Conservation (phyloP, 768 basidiomycete species). For the Lanmaoa pseudosensibilis region DNA sequence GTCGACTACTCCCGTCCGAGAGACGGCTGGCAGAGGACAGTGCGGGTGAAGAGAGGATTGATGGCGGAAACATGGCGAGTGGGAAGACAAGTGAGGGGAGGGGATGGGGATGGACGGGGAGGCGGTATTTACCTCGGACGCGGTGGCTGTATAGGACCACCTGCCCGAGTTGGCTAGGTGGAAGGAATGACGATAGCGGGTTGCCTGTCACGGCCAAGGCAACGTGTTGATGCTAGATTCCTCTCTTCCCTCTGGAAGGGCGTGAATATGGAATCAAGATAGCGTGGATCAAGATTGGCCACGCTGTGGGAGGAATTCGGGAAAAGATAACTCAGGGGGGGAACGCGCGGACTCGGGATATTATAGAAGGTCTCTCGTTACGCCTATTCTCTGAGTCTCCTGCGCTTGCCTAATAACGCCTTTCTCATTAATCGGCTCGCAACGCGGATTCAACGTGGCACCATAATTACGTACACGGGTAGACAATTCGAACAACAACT, state of each 20-base stretch:
- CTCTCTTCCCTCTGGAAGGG: slow-evolving; percentile 25
- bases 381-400: background rate
- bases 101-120: slow-evolving; percentile 7
- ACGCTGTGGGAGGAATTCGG: slow-evolving; percentile 18
- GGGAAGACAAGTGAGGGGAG: slow-evolving; percentile 14
- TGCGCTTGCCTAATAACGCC: background rate
- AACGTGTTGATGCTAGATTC: slow-evolving; percentile 35
- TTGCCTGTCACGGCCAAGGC: slow-evolving; percentile 33
- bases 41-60: slow-evolving; percentile 34
- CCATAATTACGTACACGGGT: slow-evolving; percentile 26
- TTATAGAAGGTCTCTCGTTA: slow-evolving; percentile 9
- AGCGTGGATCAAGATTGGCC: slow-evolving; percentile 33
- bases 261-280: slow-evolving; percentile 29
- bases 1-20: slow-evolving; percentile 38
- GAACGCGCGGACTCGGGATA: slow-evolving; percentile 14
- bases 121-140: slow-evolving; percentile 33
- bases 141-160: slow-evolving; percentile 35
- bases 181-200: slow-evolving; percentile 27
- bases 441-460: slow-evolving; percentile 28
- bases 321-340: slow-evolving; percentile 20
- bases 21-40: slow-evolving; percentile 38
- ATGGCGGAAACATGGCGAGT: slow-evolving; percentile 29
- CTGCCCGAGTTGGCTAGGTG: slow-evolving; percentile 32
- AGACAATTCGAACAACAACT: slow-evolving; percentile 9
- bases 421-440: slow-evolving; percentile 3